Evolutionary conservation across 371 early-diverging fungal species (phyloP), one percentile per base, ranked within the genome.

Genomic region (Mucor irregularis): DNA sequence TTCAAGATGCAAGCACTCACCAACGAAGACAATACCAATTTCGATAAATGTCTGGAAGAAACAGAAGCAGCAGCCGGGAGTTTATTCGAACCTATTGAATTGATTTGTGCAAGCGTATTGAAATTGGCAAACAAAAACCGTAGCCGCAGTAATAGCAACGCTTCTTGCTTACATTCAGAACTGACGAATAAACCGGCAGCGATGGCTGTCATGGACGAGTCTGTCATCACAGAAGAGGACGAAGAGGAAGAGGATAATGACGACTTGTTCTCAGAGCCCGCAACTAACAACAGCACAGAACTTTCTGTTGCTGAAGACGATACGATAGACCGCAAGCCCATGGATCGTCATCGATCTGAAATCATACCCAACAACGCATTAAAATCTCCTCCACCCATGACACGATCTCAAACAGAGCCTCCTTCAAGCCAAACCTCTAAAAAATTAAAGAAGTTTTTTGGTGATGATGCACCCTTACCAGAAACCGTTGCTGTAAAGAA

Each of bases 1-100:
- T 82, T 78, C 65, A 73, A 78, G 5, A 72, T 86, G 14, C 86
- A 86, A 51, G 61, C 73, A 8, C 72, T 86, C 1, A 86, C 88
- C 4, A 61, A 77, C 26, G 58, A 59, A 9, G 7, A 22, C 4
- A 35, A 26, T 1, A 9, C n/a, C 5, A 24, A 47, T 14, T 45
- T 64, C 5, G 33, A 35, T 0, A 37, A 26, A 1, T 38, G 40
- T 6, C 26, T 63, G n/a, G 25, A 44, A 9, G 58, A 59, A 14
- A 58, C 68, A 1, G 57, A 61, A 48, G 21, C 37, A 22, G 71
- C 57, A 0, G 53, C 68, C 2, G 54, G 56, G 4, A 33, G 51
- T 10, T 19, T 68, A 10, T 55, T 37, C 39, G 60, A 45, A 13
- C 68, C 64, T 0, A 53, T 68, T 3, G 48, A 58, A 34, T 10